phyloP scores from a whole-genome alignment of 169 alveolate species.

The Plasmodium malariae region DNA sequence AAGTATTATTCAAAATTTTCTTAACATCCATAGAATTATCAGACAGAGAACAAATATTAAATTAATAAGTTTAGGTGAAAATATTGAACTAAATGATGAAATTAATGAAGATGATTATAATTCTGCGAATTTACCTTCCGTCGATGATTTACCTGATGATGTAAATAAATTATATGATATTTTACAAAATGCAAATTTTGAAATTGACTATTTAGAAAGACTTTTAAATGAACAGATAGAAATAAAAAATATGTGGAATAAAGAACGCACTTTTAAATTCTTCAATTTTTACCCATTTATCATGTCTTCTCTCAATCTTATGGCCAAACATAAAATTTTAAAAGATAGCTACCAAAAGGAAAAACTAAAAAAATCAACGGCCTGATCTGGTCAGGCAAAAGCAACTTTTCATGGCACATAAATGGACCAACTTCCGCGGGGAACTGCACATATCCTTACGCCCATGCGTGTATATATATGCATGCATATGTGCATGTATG shows the following conservation, averaged over 20 bases:
- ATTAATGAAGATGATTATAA: slow-evolving; percentile 38
- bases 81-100: slow-evolving; percentile 22
- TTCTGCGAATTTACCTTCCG: slow-evolving; percentile 4
- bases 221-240: slow-evolving; percentile 29
- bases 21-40: slow-evolving; percentile 39
- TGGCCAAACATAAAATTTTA: slow-evolving; percentile 59
- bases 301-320: slow-evolving; percentile 40
- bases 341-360: slow-evolving; percentile 48
- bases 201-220: slow-evolving; percentile 22
- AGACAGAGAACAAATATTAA: slow-evolving; percentile 26
- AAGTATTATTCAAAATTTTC: slow-evolving; percentile 5
- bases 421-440: too few species aligned
- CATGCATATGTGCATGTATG: too few species aligned
- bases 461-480: too few species aligned
- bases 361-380: slow-evolving; percentile 13
- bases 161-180: not conserved
- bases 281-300: slow-evolving; percentile 53
- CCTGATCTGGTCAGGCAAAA: not conserved
- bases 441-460: too few species aligned
- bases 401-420: not conserved
- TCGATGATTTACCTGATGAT: slow-evolving; percentile 19
- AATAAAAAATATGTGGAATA: slow-evolving; percentile 24
- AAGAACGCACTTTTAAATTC: slow-evolving; percentile 55
- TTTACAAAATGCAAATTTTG: slow-evolving; percentile 1
- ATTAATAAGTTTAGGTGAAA: slow-evolving; percentile 20